Conservation (phyloP, 306 rosid genomes). For the Cicer bijugum region DNA sequence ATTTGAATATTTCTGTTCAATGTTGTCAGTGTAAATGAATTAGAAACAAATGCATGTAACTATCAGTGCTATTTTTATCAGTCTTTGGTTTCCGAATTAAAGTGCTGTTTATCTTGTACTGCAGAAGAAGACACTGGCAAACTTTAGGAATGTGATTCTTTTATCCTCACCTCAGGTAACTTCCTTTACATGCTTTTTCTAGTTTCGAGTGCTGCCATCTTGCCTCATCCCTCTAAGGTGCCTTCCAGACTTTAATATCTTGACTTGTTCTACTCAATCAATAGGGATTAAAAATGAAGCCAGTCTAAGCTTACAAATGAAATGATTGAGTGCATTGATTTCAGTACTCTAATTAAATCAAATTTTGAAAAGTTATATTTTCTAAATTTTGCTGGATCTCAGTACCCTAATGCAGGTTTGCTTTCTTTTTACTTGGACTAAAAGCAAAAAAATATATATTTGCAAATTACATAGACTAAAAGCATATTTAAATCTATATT, state of each 20-base stretch:
- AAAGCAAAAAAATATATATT: no score
- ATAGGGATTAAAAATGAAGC: constrained; percentile 33
- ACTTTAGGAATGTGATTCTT: constrained; percentile 54
- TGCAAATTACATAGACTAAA: no score
- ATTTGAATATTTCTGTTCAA: constrained; percentile 8
- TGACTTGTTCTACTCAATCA: constrained; percentile 14
- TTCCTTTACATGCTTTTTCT: constrained; percentile 44
- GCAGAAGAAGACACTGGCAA: constrained; percentile 56
- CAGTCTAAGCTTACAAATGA: constrained; percentile 21
- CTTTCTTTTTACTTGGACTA: background rate
- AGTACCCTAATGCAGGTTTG: background rate
- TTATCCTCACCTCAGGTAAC: constrained; percentile 65
- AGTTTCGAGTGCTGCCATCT: constrained; percentile 59
- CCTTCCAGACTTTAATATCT: constrained; percentile 34
- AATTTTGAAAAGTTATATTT: background rate
- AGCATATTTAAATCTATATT: no score
- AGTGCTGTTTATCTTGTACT: constrained; percentile 33
- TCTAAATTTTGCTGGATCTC: constrained; percentile 2
- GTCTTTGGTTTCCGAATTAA: constrained; percentile 28
- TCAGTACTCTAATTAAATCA: background rate
- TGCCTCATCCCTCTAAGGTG: constrained; percentile 81
- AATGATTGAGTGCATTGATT: constrained; percentile 9
- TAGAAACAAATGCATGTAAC: background rate
- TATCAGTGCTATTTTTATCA: constrained; percentile 7
- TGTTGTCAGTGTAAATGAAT: constrained; percentile 14